Percentiles rank a stretch among this genome's conserved stretches.
Conservation (phyloP, 139 green algal genomes). For the Zygnema circumcarinatum region DNA sequence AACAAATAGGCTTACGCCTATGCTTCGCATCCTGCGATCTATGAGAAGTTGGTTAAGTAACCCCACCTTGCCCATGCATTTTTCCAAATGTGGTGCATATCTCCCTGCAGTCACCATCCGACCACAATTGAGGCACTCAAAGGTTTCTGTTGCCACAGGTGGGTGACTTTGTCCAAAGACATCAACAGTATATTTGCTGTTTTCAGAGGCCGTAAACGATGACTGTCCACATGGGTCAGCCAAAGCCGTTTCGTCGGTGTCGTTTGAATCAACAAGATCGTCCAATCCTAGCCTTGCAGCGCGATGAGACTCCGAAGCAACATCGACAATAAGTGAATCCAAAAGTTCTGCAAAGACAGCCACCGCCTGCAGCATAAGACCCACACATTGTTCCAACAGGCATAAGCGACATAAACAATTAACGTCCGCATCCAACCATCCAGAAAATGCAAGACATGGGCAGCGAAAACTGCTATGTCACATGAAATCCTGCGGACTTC, state of each 20-base stretch:
- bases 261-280: neutral
- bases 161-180: conserved; percentile 82
- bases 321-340: conserved; percentile 68
- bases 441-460: too few relatives aligned
- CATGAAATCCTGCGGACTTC: too few relatives aligned
- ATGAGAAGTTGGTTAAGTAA: too few relatives aligned
- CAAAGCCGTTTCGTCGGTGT: neutral
- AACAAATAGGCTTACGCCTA: too few relatives aligned
- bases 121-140: conserved; percentile 75
- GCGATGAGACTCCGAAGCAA: conserved; percentile 72
- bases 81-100: conserved; percentile 84
- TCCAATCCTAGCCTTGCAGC: conserved; percentile 54
- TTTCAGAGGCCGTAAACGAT: neutral
- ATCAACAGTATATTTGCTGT: conserved; percentile 64
- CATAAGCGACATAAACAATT: too few relatives aligned
- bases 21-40: too few relatives aligned
- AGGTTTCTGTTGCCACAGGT: conserved; percentile 74
- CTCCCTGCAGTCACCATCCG: conserved; percentile 73
- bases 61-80: conserved; percentile 78
- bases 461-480: too few relatives aligned
- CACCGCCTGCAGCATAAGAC: conserved; percentile 54
- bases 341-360: conserved; percentile 65
- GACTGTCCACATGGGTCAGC: neutral
- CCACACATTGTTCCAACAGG: conserved; percentile 20
- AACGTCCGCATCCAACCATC: too few relatives aligned